Percentiles rank a stretch among this genome's conserved stretches.
Evolutionary conservation across 2,329 filamentous ascomycete species (phyloP).

Genomic region (Ceratocystis harringtonii): DNA sequence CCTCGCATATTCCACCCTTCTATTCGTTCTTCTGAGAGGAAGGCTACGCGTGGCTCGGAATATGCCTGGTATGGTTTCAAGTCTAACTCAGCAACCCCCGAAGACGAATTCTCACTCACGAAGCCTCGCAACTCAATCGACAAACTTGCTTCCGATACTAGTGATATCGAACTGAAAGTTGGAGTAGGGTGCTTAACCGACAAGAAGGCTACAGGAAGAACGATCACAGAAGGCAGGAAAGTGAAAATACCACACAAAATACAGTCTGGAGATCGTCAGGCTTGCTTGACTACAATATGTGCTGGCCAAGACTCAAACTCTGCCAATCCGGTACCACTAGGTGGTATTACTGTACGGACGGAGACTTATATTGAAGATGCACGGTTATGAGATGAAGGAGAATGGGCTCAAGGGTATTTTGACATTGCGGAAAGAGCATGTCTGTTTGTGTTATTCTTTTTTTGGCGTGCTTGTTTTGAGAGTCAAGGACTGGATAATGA

Average conservation of each 20-base stretch:
- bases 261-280: not conserved
- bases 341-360: slow-evolving; percentile 11
- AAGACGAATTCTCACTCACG: not conserved
- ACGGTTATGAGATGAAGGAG: not conserved
- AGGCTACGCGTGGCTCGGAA: not conserved
- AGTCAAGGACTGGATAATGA: not conserved
- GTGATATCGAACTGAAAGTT: slow-evolving; percentile 12
- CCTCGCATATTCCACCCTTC: slow-evolving; percentile 19
- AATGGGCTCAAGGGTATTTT: not conserved
- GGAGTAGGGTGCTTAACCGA: not conserved
- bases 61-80: slow-evolving; percentile 5
- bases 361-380: slow-evolving; percentile 9
- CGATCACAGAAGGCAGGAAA: not conserved
- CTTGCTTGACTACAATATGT: not conserved
- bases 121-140: slow-evolving; percentile 8
- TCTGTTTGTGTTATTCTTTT: not conserved
- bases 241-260: not conserved
- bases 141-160: not conserved
- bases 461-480: not conserved
- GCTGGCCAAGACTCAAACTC: not conserved
- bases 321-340: slow-evolving; percentile 5
- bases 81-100: not conserved
- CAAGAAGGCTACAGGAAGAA: not conserved
- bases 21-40: not conserved
- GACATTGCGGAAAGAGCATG: not conserved